phyloP scores from a whole-genome alignment of 164 flowering plant genomes.

The Tetracentron sinense region DNA sequence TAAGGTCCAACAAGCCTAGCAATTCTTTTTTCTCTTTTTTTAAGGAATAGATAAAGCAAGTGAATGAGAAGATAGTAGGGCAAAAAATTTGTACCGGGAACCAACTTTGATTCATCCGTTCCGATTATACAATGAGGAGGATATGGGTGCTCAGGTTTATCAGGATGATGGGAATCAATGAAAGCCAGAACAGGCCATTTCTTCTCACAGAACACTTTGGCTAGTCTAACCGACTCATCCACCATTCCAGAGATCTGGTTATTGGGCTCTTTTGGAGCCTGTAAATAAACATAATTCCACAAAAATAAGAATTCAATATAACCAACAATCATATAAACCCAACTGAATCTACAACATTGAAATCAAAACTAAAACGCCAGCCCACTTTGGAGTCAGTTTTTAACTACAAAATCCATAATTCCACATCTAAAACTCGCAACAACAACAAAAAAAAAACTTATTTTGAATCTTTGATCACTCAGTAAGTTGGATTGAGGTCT shows the following conservation, averaged over 20 bases:
- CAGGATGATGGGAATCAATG: conserved; percentile 79
- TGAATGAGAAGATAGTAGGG: background rate
- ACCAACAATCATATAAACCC: background rate
- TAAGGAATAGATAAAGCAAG: background rate
- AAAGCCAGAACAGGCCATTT: conserved; percentile 84
- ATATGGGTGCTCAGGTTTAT: conserved; percentile 81
- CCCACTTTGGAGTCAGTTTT: no score
- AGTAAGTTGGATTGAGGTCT: no score
- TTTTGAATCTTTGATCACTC: no score
- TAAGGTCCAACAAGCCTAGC: no score
- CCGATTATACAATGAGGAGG: conserved; percentile 90
- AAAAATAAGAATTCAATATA: background rate
- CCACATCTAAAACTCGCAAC: no score
- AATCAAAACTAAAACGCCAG: background rate
- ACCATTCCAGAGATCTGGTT: conserved; percentile 74
- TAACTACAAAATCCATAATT: background rate
- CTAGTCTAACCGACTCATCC: conserved; percentile 53
- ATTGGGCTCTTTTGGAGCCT: conserved; percentile 77
- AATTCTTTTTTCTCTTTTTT: background rate
- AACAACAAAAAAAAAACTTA: no score
- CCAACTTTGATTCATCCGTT: conserved; percentile 67
- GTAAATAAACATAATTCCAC: conserved; percentile 1
- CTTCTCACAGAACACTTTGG: conserved; percentile 59
- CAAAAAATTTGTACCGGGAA: conserved; percentile 18
- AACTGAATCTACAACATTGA: background rate